Evolutionary conservation across 257 asterid genomes (phyloP), one percentile per base, ranked within the genome.

Genomic region (Solanum sitiens): DNA sequence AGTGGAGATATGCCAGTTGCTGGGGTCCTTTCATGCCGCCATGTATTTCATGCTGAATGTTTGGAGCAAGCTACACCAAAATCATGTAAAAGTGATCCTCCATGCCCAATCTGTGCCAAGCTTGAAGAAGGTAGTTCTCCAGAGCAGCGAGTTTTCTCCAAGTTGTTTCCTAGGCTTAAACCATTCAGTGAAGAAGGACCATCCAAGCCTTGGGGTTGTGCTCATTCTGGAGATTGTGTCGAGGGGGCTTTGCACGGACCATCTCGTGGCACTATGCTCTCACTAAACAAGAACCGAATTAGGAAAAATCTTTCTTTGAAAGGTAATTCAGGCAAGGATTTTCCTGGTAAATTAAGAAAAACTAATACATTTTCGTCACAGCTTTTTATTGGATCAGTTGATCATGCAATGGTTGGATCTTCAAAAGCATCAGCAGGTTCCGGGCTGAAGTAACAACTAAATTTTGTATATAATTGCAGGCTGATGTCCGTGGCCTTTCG

Each of bases 41-140:
- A 97, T 56, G 98, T 95, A 44, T 97, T 96, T 91, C 99, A 97
- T 86, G 99, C 98, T 1, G 99, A 97, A 89, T 97, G 99, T 90
- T 87, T 97, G 93, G 99, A 97, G 5, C 99, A 95, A 86, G 96
- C 94, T 3, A 97, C 98, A 7, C 97, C 98, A 4, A 95, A 95
- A 92, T 91, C 96, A 27, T 93, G 94, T 27, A 96, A 87, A 87
- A 95, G 86, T 40, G 99, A 97, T 86, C 99, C 99, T 70, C 98
- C 98, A 6, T 97, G 99, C 86, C 99, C 99, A 50, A 87, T 95
- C 14, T 97, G 99, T 83, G 73, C 90, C 45, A 96, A 92, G 85
- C 80, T 89, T 2, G 98, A 95, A 86, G 98, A 93, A 70, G 98
- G 89, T 21, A 92, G 88, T 82, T 93, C 95, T 23, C 93, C 96